phyloP scores from a whole-genome alignment of 306 rosid genomes.

The Quercus variabilis region DNA sequence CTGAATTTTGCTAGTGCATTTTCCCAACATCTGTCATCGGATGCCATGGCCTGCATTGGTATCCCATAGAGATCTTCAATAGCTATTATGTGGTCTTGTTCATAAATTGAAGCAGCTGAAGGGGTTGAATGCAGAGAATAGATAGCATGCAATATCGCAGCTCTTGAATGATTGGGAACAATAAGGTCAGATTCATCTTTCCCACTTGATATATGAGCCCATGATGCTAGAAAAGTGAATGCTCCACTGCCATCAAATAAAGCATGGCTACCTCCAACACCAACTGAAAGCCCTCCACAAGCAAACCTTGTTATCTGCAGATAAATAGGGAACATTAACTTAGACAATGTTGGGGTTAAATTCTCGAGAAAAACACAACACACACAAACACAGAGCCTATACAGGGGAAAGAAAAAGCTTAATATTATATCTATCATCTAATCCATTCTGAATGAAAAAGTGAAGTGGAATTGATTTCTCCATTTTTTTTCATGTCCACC shows the following conservation, averaged over 20 bases:
- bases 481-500: no score
- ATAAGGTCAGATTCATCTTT: conserved; percentile 7
- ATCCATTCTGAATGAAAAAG: no score
- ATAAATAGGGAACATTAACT: not conserved
- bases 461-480: no score
- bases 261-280: conserved; percentile 26
- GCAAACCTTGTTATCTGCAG: conserved; percentile 22
- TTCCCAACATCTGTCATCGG: conserved; percentile 26
- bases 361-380: no score
- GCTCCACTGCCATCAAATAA: conserved; percentile 29
- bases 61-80: conserved; percentile 29
- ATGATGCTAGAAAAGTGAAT: conserved; percentile 24
- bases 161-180: conserved; percentile 26
- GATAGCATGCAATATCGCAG: not conserved
- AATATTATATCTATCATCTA: no score
- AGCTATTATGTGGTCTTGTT: conserved; percentile 20
- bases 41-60: conserved; percentile 22
- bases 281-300: conserved; percentile 24
- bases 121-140: not conserved
- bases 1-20: conserved; percentile 11
- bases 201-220: conserved; percentile 24
- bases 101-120: conserved; percentile 5
- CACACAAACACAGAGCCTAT: no score
- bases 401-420: no score
- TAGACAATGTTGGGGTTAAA: no score